Conservation (phyloP, 805 yeast genomes). For the Spathaspora passalidarum region DNA sequence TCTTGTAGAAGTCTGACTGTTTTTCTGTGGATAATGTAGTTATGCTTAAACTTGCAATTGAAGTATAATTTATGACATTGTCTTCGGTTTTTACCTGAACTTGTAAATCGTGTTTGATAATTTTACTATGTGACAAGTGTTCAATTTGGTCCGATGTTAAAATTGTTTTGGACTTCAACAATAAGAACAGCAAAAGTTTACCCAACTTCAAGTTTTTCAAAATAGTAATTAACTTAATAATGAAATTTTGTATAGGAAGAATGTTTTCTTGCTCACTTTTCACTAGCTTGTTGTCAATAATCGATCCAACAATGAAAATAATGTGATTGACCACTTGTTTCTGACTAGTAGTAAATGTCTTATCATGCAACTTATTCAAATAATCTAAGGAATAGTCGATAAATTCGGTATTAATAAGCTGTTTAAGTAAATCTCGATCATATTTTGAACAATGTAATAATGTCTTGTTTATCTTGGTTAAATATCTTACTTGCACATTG, state of each 20-base stretch:
- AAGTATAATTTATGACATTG: not conserved
- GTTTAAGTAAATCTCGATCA: constrained; percentile 8
- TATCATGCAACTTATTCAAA: constrained; percentile 4
- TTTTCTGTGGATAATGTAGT: constrained; percentile 3
- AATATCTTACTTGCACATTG: constrained; percentile 11
- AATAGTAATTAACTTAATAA: constrained; percentile 6
- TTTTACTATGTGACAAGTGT: constrained; percentile 4
- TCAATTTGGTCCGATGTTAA: constrained; percentile 4
- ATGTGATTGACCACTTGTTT: constrained; percentile 9
- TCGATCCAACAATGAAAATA: constrained; percentile 10
- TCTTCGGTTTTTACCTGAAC: not conserved
- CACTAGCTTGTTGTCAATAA: constrained; percentile 6
- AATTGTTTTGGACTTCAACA: constrained; percentile 9
- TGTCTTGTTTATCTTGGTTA: constrained; percentile 10
- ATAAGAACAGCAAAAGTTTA: constrained; percentile 14
- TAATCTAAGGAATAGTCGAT: constrained; percentile 13
- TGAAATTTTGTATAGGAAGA: constrained; percentile 7
- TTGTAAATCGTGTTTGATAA: not conserved
- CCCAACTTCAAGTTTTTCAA: constrained; percentile 10
- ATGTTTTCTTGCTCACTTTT: not conserved
- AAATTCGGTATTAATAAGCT: constrained; percentile 11
- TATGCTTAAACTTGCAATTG: not conserved
- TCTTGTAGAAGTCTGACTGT: constrained; percentile 2
- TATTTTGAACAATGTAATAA: constrained; percentile 1
- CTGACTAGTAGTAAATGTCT: not conserved